Evolutionary conservation across 176 grass and related monocot genomes (phyloP), one percentile per base, ranked within the genome.

Genomic region (Rhynchospora breviuscula): DNA sequence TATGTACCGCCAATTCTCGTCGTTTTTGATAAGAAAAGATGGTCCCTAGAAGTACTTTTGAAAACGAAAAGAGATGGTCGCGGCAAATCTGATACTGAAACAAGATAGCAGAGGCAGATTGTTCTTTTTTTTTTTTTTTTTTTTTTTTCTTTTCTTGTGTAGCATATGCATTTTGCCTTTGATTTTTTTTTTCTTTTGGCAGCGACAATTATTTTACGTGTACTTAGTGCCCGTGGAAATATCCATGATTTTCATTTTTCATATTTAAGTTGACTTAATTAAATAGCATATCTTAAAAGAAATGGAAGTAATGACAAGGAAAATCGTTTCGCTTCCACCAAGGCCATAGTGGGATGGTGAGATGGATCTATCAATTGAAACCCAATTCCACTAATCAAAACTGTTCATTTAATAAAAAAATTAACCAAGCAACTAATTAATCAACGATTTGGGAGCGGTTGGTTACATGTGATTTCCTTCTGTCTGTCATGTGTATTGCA

Each of bases 361-460:
- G 67, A 69, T 82, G 85, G 79, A 82, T 82, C 85, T 82, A 82
- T 82, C 85, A 82, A 53, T 7, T 63, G 78, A 15, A 69, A 82
- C 79, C 53, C n/a, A 43, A 40, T 79, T 87, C 67, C 85, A 87
- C 67, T 82, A 67, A 87, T 56, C 77, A 67, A 67, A 25, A 43
- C 44, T 48, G 7, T 82, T 66, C 44, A 82, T 52, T 44, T 47
- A 48, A 67, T 82, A 26, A 23, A 65, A 65, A 63, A 47, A 62
- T 45, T 48, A 82, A 63, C 59, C 48, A 51, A 31, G 62, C 43
- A 64, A 67, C 58, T 11, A 66, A 82, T 82, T 82, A 66, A 81
- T 81, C 57, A 45, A 54, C 69, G 33, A 63, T 74, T 76, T 85
- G 83, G 83, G 71, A 72, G 67, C 48, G 19, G 54, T 77, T 85